phyloP scores from a whole-genome alignment of 2,329 filamentous ascomycete genomes.

The Xylaria polymorpha region DNA sequence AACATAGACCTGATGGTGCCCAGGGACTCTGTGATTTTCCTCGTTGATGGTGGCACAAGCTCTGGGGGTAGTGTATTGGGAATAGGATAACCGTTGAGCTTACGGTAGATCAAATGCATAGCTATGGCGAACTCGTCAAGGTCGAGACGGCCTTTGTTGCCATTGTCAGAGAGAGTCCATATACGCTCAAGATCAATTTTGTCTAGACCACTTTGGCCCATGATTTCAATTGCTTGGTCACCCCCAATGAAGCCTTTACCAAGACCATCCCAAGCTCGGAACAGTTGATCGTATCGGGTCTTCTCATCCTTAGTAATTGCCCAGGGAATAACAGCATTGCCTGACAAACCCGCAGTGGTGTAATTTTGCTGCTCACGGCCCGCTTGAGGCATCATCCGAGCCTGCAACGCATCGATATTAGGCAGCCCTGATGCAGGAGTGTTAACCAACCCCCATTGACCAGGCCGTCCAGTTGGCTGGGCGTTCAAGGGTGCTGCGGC shows the following conservation, averaged over 20 bases:
- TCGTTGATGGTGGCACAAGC: slow-evolving; percentile 91
- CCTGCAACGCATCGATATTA: slow-evolving; percentile 91
- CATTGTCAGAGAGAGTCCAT: slow-evolving; percentile 93
- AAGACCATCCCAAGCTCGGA: slow-evolving; percentile 96
- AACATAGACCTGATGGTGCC: slow-evolving; percentile 92
- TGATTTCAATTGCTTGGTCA: slow-evolving; percentile 94
- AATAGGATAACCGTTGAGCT: slow-evolving; percentile 93
- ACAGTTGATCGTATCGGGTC: slow-evolving; percentile 93
- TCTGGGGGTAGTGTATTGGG: slow-evolving; percentile 89
- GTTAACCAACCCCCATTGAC: slow-evolving; percentile 99
- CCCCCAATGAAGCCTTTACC: slow-evolving; percentile 92
- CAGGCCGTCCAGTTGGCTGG: slow-evolving; percentile 92
- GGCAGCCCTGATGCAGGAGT: slow-evolving; percentile 88
- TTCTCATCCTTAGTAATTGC: slow-evolving; percentile 99
- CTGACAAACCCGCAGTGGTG: slow-evolving; percentile 86
- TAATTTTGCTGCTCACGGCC: slow-evolving; percentile 86
- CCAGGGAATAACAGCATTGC: slow-evolving; percentile 97
- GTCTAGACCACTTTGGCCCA: slow-evolving; percentile 93
- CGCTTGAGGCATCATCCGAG: slow-evolving; percentile 96
- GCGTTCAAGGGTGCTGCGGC: slow-evolving; percentile 75
- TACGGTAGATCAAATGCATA: slow-evolving; percentile 99
- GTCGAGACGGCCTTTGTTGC: slow-evolving; percentile 93
- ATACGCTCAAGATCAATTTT: slow-evolving; percentile 90
- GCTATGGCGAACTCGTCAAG: slow-evolving; percentile 98
- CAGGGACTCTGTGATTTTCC: slow-evolving; percentile 92